phyloP scores from a whole-genome alignment of 2,329 filamentous ascomycete species.

The Dothideomycetes sp. region DNA sequence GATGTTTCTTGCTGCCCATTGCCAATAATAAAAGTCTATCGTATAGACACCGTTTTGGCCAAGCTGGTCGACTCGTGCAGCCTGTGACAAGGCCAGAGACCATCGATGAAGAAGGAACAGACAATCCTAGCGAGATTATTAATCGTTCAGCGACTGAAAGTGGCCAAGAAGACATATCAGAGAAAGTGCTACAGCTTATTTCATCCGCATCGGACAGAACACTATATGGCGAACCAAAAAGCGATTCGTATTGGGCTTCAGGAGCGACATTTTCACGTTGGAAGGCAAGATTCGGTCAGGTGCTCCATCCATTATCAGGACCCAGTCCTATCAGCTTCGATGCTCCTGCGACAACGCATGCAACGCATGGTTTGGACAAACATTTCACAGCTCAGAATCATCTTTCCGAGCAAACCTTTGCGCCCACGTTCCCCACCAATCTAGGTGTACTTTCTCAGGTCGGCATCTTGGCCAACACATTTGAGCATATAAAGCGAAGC shows the following conservation, averaged over 20 bases:
- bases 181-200: not conserved
- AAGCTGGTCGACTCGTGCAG: not conserved
- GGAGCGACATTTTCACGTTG: not conserved
- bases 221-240: too few species aligned
- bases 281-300: not conserved
- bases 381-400: too few species aligned
- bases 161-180: not conserved
- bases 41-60: not conserved
- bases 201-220: too few species aligned
- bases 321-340: not conserved
- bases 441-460: too few species aligned
- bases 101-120: not conserved
- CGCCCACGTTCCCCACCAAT: too few species aligned
- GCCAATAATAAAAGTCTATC: not conserved
- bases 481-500: not conserved
- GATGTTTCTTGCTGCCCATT: not conserved
- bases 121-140: not conserved
- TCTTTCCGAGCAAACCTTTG: too few species aligned
- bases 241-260: too few species aligned
- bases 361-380: not conserved
- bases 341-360: not conserved
- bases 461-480: too few species aligned
- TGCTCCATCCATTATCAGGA: not conserved
- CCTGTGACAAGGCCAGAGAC: not conserved
- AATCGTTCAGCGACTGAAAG: not conserved